Evolutionary conservation across 2,329 filamentous ascomycete species (phyloP), one percentile per base, ranked within the genome.

Genomic region (Colletotrichum sojae): DNA sequence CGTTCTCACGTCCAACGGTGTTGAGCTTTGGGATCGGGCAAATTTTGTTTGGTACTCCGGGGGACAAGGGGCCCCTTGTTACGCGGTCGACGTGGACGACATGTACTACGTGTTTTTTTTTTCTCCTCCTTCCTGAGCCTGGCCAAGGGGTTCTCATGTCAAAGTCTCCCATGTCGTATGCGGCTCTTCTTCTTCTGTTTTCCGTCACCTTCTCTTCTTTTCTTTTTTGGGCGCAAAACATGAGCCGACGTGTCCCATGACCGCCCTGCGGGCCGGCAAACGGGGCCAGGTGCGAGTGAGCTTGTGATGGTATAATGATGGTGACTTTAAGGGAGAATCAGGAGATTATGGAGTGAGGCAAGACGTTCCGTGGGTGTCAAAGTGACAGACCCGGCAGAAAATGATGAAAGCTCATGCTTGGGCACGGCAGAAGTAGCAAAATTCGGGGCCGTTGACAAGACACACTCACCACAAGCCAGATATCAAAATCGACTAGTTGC

Each of bases 51-150:
- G 57, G 27, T 27, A 13, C 13, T 15, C 22, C 31, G 46, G 27
- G 57, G 57, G 25, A 51, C 57, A 43, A 25, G 31, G 27, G 27
- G 27, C 45, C 31, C 31, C 20, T 43, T 3, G 46, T 60, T 52
- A 60, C 57, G 57, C 57, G 27, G 56, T 27, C 31, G 57, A 60
- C 46, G 57, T 60, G 57, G 57, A 25, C 31, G 27, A 40, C 27
- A 31, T 51, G 22, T 16, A 40, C 10, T 40, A n/a, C 40, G 40
- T 43, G 40, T 6, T 43, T 15, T 36, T 3, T 5, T 31, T 53
- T 53, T 22, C 22, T 4, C 4, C 22, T 25, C 22, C 22, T 25
- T 25, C 22, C 51, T 40, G 13, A 13, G 6, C 16, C 15, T n/a
- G 39, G 54, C 16, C 31, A 12, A 36, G 31, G 2, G 31, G 31